A percentile compares a stretch with the other conserved stretches of the same genome.
Conservation (phyloP, 345 rosid species). For the Mallotus nudiflorus region DNA sequence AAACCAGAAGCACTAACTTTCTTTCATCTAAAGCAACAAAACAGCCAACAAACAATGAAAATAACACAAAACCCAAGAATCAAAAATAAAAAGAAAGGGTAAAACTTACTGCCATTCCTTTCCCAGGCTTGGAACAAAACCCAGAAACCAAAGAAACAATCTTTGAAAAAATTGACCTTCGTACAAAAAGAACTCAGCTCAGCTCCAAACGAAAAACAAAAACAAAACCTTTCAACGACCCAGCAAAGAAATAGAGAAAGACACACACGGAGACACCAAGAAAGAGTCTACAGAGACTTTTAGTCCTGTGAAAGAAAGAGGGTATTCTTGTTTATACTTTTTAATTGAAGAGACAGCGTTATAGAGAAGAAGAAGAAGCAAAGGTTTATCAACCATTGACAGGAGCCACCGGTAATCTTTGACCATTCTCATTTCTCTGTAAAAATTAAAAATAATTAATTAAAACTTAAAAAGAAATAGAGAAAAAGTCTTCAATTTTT, state of each 20-base stretch:
- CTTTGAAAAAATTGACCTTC: not conserved
- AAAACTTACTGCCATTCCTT: constrained; percentile 67
- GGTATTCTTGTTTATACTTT: constrained; percentile 1
- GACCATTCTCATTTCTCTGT: constrained; percentile 39
- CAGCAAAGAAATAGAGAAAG: constrained; percentile 16
- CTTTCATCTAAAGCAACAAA: not conserved
- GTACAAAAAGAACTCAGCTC: constrained; percentile 4
- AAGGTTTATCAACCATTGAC: constrained; percentile 64
- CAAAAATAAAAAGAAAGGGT: not conserved
- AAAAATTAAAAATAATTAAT: too few relatives aligned
- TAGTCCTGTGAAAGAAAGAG: not conserved
- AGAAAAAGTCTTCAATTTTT: too few relatives aligned
- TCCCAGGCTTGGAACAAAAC: constrained; percentile 18
- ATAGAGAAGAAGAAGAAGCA: not conserved
- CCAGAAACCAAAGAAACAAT: not conserved
- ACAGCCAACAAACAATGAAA: constrained; percentile 1
- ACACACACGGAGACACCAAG: constrained; percentile 13
- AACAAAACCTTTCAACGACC: not conserved
- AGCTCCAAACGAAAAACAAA: not conserved
- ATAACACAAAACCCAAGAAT: not conserved
- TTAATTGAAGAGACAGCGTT: constrained; percentile 10
- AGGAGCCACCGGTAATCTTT: constrained; percentile 41
- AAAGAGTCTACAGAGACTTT: not conserved
- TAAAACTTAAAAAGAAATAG: too few relatives aligned
- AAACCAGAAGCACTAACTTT: not conserved